Conservation (phyloP, 139 green algal genomes). For the Tetraselmis striata region DNA sequence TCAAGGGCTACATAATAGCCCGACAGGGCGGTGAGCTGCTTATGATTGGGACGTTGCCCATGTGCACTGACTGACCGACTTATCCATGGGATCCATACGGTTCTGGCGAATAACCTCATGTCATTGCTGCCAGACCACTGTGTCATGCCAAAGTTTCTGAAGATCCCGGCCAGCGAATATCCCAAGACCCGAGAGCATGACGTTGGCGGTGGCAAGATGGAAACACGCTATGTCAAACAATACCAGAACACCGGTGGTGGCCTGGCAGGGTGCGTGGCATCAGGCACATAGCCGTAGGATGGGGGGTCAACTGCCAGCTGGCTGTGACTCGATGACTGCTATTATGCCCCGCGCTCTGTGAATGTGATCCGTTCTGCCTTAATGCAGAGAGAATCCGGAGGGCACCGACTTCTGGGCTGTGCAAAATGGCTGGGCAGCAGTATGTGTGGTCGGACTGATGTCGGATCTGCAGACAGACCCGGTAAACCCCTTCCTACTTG, state of each 20-base stretch:
- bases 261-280: neutral
- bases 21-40: neutral
- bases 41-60: neutral
- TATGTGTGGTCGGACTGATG: neutral
- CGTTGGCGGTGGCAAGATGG: neutral
- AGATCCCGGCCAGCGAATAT: neutral
- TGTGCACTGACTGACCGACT: neutral
- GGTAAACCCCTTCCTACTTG: no score
- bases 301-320: neutral
- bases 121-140: neutral
- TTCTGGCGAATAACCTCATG: slow-evolving; percentile 17
- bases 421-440: slow-evolving; percentile 34
- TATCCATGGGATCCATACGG: neutral
- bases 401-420: slow-evolving; percentile 60
- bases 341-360: neutral
- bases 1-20: slow-evolving; percentile 9
- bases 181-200: neutral
- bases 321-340: neutral
- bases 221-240: neutral
- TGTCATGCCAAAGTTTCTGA: neutral
- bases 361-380: slow-evolving; percentile 1
- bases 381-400: slow-evolving; percentile 31
- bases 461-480: neutral
- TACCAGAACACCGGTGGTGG: neutral
- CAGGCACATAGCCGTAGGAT: neutral